Evolutionary conservation across 2,329 filamentous ascomycete species (phyloP), one percentile per base, ranked within the genome.

Genomic region (Xylaria digitata): DNA sequence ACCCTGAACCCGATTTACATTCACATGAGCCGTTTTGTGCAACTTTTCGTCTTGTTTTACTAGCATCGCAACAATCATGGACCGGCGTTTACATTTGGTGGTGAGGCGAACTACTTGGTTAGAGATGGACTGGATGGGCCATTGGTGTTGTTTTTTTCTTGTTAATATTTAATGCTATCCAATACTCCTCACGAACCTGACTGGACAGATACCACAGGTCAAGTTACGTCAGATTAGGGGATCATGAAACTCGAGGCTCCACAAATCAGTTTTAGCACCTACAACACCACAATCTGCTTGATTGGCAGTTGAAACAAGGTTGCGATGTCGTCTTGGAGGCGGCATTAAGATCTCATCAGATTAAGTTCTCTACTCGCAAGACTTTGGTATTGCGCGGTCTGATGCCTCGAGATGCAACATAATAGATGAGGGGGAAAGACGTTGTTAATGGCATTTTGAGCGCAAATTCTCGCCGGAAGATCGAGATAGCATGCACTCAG

Each of bases 21-120:
- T 69, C 37, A 37, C 13, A 19, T 37, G 30, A 30, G n/a, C 15
- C 15, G 19, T 42, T 30, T 69, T 15, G 26, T 26, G 32, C 56
- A 57, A 53, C 19, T 59, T 58, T 56, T 49, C 13, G 2, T 63
- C 46, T 63, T 65, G 30, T 69, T 58, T 70, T 62, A 56, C 42
- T 54, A 67, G 69, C 63, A 71, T 69, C 63, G 63, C 68, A 70
- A 67, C 43, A 55, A 45, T 63, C 64, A 69, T 67, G 49, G 57
- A 49, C 58, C 58, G 69, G 69, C 69, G 69, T 71, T 71, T 37
- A 55, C 46, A 61, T 52, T 59, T 53, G 64, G 67, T 63, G 52
- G 67, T 30, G 30, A 52, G 54, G 48, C 37, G 37, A 55, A 56
- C 17, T 67, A 49, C 43, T 54, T 67, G 61, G 63, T 37, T 65